Conservation (phyloP, 2,329 filamentous ascomycete species). For the Beauveria australis region DNA sequence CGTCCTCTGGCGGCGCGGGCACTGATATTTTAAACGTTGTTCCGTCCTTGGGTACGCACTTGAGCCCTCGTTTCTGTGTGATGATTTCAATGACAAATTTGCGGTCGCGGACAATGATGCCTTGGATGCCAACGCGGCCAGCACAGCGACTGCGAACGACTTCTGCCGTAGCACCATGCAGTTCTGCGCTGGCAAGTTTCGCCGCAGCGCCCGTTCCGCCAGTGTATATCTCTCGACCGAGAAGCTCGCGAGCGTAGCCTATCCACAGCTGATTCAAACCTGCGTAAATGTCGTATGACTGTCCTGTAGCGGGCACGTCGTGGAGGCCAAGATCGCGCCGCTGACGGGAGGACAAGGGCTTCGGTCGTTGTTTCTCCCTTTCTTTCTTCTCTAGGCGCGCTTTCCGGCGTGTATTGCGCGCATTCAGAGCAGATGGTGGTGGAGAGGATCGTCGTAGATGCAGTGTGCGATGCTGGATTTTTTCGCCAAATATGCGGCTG, state of each 20-base stretch:
- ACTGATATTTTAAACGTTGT: constrained; percentile 76
- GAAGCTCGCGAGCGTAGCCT: constrained; percentile 73
- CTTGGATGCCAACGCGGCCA: constrained; percentile 71
- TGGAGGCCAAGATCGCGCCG: constrained; percentile 67
- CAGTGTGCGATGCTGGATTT: constrained; percentile 74
- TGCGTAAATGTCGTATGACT: constrained; percentile 62
- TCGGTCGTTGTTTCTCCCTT: constrained; percentile 44
- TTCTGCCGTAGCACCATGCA: constrained; percentile 76
- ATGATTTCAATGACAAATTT: constrained; percentile 82
- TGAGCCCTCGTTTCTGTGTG: constrained; percentile 61
- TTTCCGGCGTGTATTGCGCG: constrained; percentile 48
- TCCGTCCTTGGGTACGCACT: constrained; percentile 81
- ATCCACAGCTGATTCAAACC: constrained; percentile 74
- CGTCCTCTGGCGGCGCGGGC: constrained; percentile 30
- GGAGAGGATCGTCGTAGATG: constrained; percentile 71
- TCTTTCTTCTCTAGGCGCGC: constrained; percentile 37
- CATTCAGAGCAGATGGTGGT: constrained; percentile 42
- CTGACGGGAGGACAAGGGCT: constrained; percentile 70
- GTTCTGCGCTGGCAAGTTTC: constrained; percentile 78
- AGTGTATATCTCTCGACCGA: constrained; percentile 52
- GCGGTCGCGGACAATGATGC: constrained; percentile 83
- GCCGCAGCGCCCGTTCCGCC: constrained; percentile 55
- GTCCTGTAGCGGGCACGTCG: constrained; percentile 59
- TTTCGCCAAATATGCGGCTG: constrained; percentile 67
- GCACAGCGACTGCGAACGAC: constrained; percentile 77